These are phyloP conservation scores for Raffaelea arxii DNA, from an alignment of 2,329 filamentous ascomycete species.

Conservation along the genomic window DNA sequence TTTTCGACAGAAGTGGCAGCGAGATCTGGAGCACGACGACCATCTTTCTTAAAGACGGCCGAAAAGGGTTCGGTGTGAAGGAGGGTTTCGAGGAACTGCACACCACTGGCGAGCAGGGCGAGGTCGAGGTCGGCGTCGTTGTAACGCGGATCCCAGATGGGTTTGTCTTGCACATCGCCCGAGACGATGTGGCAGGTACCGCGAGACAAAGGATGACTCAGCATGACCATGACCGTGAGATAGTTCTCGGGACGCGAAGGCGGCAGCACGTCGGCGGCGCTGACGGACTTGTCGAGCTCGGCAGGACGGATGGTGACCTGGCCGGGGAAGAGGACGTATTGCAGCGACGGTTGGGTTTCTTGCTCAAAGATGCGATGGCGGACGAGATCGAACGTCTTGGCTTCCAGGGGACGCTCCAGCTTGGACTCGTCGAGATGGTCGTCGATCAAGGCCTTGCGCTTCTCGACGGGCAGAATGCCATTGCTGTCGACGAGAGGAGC, in stretches of 20 bases:
- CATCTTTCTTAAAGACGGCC: slow-evolving; percentile 28
- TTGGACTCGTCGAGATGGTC: not conserved
- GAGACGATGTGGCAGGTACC: slow-evolving; percentile 28
- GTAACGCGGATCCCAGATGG: slow-evolving; percentile 43
- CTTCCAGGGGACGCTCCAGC: not conserved
- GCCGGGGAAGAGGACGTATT: slow-evolving; percentile 22
- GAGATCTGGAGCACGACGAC: slow-evolving; percentile 24
- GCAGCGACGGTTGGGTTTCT: slow-evolving; percentile 22
- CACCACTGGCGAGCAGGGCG: slow-evolving; percentile 14
- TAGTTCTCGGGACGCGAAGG: slow-evolving; percentile 29
- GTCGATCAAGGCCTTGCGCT: slow-evolving; percentile 20
- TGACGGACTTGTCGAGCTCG: slow-evolving; percentile 21
- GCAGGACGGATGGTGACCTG: slow-evolving; percentile 22
- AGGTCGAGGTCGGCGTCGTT: slow-evolving; percentile 19
- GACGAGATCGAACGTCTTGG: not conserved
- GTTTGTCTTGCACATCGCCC: slow-evolving; percentile 24
- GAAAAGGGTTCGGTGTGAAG: slow-evolving; percentile 23
- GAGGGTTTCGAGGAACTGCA: slow-evolving; percentile 34
- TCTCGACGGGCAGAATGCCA: slow-evolving; percentile 18
- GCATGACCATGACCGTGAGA: slow-evolving; percentile 29
- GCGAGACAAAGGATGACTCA: slow-evolving; percentile 28
- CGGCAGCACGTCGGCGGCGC: slow-evolving; percentile 13
- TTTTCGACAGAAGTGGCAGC: slow-evolving; percentile 21
- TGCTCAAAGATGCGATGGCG: slow-evolving; percentile 18
- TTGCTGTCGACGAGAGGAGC: slow-evolving; percentile 15